These are phyloP conservation scores for Rhynchospora breviuscula DNA, from an alignment of 176 grass and related monocot genomes.

Conservation along the genomic window DNA sequence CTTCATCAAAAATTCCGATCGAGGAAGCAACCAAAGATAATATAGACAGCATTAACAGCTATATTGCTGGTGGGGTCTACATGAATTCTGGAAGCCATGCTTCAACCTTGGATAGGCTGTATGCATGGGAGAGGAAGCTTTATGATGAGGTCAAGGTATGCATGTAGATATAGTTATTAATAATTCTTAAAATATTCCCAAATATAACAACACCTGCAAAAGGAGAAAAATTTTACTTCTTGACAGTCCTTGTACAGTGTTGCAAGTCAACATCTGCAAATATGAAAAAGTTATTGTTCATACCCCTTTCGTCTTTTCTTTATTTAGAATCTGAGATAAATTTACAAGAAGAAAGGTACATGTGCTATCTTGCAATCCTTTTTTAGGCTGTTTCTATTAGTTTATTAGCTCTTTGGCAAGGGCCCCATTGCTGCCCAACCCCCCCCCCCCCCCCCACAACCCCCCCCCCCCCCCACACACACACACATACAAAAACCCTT, in stretches of 20 bases:
- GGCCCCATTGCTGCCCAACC: not conserved
- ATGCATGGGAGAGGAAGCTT: constrained; percentile 98
- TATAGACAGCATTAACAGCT: constrained; percentile 50
- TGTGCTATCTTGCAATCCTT: not conserved
- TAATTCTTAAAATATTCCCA: not conserved
- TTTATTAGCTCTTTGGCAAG: not conserved
- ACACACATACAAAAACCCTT: too few relatives aligned
- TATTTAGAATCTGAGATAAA: not conserved
- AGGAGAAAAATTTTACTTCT: not conserved
- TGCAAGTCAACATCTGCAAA: too few relatives aligned
- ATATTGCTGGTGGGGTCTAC: constrained; percentile 54
- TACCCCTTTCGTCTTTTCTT: not conserved
- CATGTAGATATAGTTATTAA: not conserved
- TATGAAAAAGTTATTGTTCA: not conserved
- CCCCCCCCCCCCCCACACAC: not conserved
- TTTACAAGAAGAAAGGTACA: not conserved
- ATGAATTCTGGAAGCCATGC: constrained; percentile 99
- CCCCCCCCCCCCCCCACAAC: not conserved
- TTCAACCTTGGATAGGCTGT: constrained; percentile 80
- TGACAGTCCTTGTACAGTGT: too few relatives aligned
- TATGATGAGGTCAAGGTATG: constrained; percentile 99
- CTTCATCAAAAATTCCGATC: constrained; percentile 74
- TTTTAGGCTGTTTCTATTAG: not conserved
- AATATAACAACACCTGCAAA: not conserved
- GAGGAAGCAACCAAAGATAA: constrained; percentile 47